Evolutionary conservation across 257 asterid genomes (phyloP), one percentile per base, ranked within the genome.

Genomic region (Hygrophila difformis): DNA sequence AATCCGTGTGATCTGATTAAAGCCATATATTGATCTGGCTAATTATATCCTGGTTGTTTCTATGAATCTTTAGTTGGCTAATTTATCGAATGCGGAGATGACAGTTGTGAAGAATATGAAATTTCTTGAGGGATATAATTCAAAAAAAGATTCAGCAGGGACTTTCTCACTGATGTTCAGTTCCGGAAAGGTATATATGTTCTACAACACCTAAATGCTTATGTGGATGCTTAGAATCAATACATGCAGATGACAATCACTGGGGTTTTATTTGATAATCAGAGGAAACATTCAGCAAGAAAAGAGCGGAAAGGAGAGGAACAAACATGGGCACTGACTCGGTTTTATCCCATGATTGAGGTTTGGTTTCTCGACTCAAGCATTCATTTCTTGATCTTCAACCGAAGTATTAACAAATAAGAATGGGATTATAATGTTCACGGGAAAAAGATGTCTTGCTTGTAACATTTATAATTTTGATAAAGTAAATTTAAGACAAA

Each of bases 291-390:
- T 56, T 95, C 93, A 38, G 92, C 69, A 64, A 76, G 99, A 59
- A 73, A 80, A 75, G 99, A 91, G 60, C 82, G 87, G 67, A 53
- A 77, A 29, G 93, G 72, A 55, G 96, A 86, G 60, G 96, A 89
- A 60, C 96, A 86, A 66, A 63, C 79, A 11, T 91, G 99, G 99
- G 86, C 81, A 10, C 67, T 91, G 14, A 80, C 71, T 60, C 87
- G 95, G 24, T 91, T 91, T 75, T 91, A 72, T 63, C 99, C 99
- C 58, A 60, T 79, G 75, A 53, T 82, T 48, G 99, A 91, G 96
- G 99, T 91, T 55, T 22, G 71, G 46, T 54, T 53, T 59, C 2
- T 24, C 34, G 49, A 33, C 49, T 37, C 55, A 45, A 26, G 31
- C 55, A 39, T 17, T 53, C 53, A 63, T 49, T 50, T 71, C 66